phyloP scores from a whole-genome alignment of 768 basidiomycete genomes.

The Lactarius vividus region DNA sequence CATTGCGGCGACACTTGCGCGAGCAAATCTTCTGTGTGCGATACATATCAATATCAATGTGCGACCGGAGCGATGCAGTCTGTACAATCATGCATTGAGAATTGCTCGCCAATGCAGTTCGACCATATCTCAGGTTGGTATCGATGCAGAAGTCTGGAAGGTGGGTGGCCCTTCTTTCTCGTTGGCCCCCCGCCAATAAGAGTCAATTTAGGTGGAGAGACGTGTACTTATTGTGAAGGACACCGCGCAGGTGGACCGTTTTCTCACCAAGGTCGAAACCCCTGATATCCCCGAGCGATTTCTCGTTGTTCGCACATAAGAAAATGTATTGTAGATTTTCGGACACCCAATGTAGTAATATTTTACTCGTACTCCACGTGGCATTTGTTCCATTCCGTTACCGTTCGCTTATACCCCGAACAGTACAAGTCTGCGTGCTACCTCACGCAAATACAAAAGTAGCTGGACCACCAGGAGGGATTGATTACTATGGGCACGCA shows the following conservation, averaged over 20 bases:
- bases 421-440: neutral
- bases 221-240: conserved; percentile 1
- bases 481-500: conserved; percentile 20
- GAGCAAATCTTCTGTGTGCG: conserved; percentile 47
- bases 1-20: conserved; percentile 43
- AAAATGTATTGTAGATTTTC: neutral
- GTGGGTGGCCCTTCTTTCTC: conserved; percentile 37
- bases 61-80: conserved; percentile 24
- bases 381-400: neutral
- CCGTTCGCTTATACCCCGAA: neutral
- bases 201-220: conserved; percentile 18
- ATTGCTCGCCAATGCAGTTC: conserved; percentile 51
- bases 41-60: conserved; percentile 58
- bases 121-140: conserved; percentile 60
- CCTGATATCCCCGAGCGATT: conserved; percentile 21
- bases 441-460: neutral
- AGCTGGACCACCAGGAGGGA: neutral
- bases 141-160: conserved; percentile 68
- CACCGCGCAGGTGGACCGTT: neutral
- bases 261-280: neutral
- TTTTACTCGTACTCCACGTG: conserved; percentile 1
- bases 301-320: conserved; percentile 8
- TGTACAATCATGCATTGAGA: conserved; percentile 31
- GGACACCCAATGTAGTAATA: neutral
- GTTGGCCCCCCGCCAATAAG: neutral